Conservation (phyloP, 805 yeast genomes). For the Monosporozyma yasuniensis region DNA sequence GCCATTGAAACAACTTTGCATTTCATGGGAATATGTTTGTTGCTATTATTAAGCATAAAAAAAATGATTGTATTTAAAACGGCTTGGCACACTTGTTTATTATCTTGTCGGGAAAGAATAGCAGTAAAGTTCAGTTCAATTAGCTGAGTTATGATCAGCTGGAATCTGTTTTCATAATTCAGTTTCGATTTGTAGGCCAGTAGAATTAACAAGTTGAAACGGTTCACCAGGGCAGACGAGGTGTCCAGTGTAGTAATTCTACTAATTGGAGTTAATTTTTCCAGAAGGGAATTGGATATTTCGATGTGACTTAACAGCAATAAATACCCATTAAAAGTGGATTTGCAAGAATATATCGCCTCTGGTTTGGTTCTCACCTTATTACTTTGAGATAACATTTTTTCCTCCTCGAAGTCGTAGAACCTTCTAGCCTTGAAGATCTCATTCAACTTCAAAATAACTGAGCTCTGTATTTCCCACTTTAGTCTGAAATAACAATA, state of each 20-base stretch:
- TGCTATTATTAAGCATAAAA: conserved; percentile 6
- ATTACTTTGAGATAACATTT: conserved; percentile 3
- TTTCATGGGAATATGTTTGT: conserved; percentile 10
- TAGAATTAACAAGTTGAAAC: conserved; percentile 22
- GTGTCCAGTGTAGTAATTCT: conserved; percentile 15
- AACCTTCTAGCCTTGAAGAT: conserved; percentile 23
- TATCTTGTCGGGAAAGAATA: not conserved
- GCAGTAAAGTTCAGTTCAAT: conserved; percentile 3
- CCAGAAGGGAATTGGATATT: conserved; percentile 13
- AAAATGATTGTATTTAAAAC: conserved; percentile 9
- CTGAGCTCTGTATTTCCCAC: conserved; percentile 35
- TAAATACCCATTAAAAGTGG: conserved; percentile 20
- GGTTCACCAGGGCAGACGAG: conserved; percentile 18
- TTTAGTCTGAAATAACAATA: conserved; percentile 19
- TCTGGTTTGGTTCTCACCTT: conserved; percentile 6
- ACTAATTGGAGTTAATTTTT: conserved; percentile 25
- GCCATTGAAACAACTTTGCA: conserved; percentile 6
- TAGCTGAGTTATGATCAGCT: conserved; percentile 16
- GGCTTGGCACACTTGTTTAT: conserved; percentile 2
- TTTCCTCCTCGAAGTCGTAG: conserved; percentile 22
- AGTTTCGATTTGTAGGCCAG: conserved; percentile 15
- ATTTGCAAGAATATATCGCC: conserved; percentile 4
- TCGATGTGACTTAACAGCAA: conserved; percentile 8
- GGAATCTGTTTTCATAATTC: conserved; percentile 18
- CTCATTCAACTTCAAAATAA: conserved; percentile 36